These are phyloP conservation scores for Aspergillus haitiensis DNA, from an alignment of 495 filamentous ascomycete species.

Conservation along the genomic window DNA sequence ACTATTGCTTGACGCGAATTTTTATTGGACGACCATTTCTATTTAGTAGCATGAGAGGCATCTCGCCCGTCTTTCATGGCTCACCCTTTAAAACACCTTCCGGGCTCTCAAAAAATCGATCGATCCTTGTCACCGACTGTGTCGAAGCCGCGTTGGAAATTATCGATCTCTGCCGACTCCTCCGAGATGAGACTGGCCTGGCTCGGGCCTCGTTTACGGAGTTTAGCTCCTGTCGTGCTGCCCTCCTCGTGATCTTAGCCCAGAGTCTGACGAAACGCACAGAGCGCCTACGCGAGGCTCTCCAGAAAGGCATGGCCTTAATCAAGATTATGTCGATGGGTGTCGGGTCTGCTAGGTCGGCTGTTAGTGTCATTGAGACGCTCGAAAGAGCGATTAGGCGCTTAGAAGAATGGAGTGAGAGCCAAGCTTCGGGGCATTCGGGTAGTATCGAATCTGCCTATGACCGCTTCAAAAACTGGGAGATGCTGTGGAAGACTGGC, in stretches of 20 bases:
- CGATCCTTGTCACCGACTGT: constrained; percentile 48
- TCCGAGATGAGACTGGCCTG: constrained; percentile 50
- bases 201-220: constrained; percentile 54
- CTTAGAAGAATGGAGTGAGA: constrained; percentile 44
- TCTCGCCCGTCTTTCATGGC: constrained; percentile 27
- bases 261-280: constrained; percentile 51
- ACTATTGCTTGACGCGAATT: constrained; percentile 50
- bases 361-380: constrained; percentile 53
- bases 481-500: constrained; percentile 54
- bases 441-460: constrained; percentile 46
- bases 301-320: constrained; percentile 49
- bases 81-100: constrained; percentile 35
- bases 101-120: constrained; percentile 41
- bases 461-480: constrained; percentile 54
- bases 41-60: constrained; percentile 44
- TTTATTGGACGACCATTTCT: constrained; percentile 53
- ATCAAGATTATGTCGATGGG: constrained; percentile 56
- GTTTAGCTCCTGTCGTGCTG: constrained; percentile 53
- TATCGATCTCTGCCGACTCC: constrained; percentile 47
- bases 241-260: constrained; percentile 49
- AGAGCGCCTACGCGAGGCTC: constrained; percentile 45
- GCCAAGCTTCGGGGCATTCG: constrained; percentile 34
- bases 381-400: constrained; percentile 51
- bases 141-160: constrained; percentile 53
- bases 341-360: constrained; percentile 50